Conservation (phyloP, 371 early-diverging fungal species). For the Mortierella sp. region DNA sequence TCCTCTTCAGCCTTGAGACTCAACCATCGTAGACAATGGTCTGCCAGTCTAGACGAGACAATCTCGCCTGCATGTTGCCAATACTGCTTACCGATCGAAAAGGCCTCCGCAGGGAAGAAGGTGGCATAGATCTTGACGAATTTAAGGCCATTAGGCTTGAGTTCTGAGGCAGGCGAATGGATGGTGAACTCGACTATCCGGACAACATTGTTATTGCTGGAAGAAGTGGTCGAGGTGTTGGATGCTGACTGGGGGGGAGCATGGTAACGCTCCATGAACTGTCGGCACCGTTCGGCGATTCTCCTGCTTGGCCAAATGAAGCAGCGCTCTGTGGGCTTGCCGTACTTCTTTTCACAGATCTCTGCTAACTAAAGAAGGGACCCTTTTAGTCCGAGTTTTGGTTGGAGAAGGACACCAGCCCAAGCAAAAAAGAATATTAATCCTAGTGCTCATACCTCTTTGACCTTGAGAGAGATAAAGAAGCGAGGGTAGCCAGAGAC, state of each 20-base stretch:
- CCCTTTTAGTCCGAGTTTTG: too few relatives aligned
- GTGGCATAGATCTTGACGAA: constrained; percentile 72
- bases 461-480: constrained; percentile 79
- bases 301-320: constrained; percentile 81
- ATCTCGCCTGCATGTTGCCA: constrained; percentile 97
- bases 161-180: constrained; percentile 53
- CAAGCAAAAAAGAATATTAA: background rate
- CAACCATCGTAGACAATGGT: constrained; percentile 77
- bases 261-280: constrained; percentile 68
- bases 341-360: constrained; percentile 72
- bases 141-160: constrained; percentile 44
- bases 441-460: constrained; percentile 75
- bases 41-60: constrained; percentile 89
- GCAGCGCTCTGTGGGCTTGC: constrained; percentile 69
- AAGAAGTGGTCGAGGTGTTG: constrained; percentile 19
- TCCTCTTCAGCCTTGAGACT: constrained; percentile 44
- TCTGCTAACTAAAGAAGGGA: constrained; percentile 51
- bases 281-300: constrained; percentile 75
- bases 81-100: constrained; percentile 83
- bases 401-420: too few relatives aligned
- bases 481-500: constrained; percentile 94
- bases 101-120: constrained; percentile 76
- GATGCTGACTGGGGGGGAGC: constrained; percentile 40
- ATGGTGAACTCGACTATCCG: constrained; percentile 74
- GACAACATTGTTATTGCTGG: constrained; percentile 21